phyloP scores from a whole-genome alignment of 73 alveolate species.

The Durusdinium trenchii region DNA sequence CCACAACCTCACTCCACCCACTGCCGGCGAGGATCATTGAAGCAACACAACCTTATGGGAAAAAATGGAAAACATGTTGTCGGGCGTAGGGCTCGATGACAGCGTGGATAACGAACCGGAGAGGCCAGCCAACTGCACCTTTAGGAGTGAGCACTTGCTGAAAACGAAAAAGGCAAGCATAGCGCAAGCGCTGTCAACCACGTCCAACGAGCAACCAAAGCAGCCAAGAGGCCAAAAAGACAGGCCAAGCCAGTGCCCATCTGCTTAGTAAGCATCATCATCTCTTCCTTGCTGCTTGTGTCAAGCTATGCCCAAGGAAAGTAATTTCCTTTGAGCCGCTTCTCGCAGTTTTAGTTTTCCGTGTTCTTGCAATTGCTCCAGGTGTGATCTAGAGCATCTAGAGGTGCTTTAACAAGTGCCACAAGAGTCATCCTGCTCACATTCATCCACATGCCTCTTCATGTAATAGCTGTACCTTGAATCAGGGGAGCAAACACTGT shows the following conservation, averaged over 20 bases:
- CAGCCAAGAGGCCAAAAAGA: constrained; percentile 13
- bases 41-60: too few relatives aligned
- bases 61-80: neutral
- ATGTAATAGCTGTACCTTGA: constrained; percentile 73
- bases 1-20: constrained; percentile 89
- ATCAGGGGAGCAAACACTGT: neutral
- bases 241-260: neutral
- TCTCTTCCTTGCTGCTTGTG: neutral
- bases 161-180: neutral
- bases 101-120: neutral
- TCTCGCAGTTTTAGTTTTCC: too few relatives aligned
- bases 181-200: neutral
- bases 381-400: too few relatives aligned
- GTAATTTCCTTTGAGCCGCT: too few relatives aligned
- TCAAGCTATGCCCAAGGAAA: neutral
- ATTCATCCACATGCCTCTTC: neutral
- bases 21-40: too few relatives aligned
- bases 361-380: too few relatives aligned
- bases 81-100: neutral
- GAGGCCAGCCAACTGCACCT: constrained; percentile 55
- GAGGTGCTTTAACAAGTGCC: too few relatives aligned
- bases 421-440: neutral
- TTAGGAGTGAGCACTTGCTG: neutral
- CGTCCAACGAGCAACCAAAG: neutral
- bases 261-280: neutral